Percentiles rank a stretch among this genome's conserved stretches.
Evolutionary conservation across 2,329 filamentous ascomycete species (phyloP).

Genomic region (Aspergillus nomiae): DNA sequence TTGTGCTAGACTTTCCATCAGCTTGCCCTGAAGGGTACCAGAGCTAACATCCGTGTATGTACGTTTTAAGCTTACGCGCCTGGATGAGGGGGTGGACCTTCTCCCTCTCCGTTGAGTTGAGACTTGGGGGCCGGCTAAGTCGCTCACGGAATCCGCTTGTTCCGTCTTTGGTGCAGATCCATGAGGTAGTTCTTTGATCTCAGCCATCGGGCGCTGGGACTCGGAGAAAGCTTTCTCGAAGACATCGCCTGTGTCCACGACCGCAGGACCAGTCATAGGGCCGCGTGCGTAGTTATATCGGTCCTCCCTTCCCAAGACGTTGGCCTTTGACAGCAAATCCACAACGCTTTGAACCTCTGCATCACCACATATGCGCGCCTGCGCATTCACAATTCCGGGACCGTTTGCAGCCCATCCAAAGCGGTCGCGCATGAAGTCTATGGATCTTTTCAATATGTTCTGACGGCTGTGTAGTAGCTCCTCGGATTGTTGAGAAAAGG

Average conservation of each 20-base stretch:
- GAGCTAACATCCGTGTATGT: slow-evolving; percentile 83
- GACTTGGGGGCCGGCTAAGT: slow-evolving; percentile 34
- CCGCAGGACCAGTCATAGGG: slow-evolving; percentile 78
- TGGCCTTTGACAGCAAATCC: slow-evolving; percentile 79
- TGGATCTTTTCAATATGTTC: slow-evolving; percentile 86
- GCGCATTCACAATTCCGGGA: slow-evolving; percentile 76
- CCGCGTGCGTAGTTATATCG: slow-evolving; percentile 54
- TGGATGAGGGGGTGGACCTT: slow-evolving; percentile 53
- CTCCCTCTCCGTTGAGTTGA: slow-evolving; percentile 34
- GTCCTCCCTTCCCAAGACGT: slow-evolving; percentile 67
- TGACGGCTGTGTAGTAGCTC: slow-evolving; percentile 89
- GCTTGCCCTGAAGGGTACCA: slow-evolving; percentile 74
- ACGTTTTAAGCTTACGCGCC: slow-evolving; percentile 73
- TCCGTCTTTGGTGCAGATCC: slow-evolving; percentile 26
- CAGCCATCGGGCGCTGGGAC: slow-evolving; percentile 20
- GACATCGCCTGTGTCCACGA: slow-evolving; percentile 72
- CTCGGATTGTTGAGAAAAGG: slow-evolving; percentile 93
- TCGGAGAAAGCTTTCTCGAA: slow-evolving; percentile 80
- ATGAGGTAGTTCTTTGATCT: slow-evolving; percentile 21
- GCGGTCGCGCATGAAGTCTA: slow-evolving; percentile 95
- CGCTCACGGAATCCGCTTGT: slow-evolving; percentile 30
- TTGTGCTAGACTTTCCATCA: slow-evolving; percentile 81
- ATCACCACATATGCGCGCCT: slow-evolving; percentile 80
- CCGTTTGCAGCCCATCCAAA: slow-evolving; percentile 78
- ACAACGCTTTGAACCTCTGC: slow-evolving; percentile 87